Evolutionary conservation across 805 yeast genomes (phyloP).

Genomic region (Ogataea kodamae): DNA sequence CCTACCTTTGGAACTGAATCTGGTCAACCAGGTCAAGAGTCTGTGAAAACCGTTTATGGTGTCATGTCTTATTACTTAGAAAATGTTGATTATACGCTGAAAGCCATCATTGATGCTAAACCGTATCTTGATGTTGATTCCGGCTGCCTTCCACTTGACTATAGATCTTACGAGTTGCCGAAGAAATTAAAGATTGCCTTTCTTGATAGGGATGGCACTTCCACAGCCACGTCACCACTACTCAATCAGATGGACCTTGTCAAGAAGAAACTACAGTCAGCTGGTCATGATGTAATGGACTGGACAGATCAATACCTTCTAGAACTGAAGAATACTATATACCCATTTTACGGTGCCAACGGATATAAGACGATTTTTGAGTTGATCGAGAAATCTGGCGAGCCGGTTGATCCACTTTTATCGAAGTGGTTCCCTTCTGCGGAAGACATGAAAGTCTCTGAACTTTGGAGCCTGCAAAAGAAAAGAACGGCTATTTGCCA

Average conservation of each 20-base stretch:
- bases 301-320: conserved; percentile 42
- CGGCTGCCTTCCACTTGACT: conserved; percentile 9
- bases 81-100: conserved; percentile 49
- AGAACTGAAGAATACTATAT: conserved; percentile 42
- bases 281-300: conserved; percentile 51
- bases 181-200: conserved; percentile 41
- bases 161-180: conserved; percentile 2
- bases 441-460: conserved; percentile 33
- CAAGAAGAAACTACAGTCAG: conserved; percentile 31
- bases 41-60: conserved; percentile 55
- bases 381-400: conserved; percentile 40
- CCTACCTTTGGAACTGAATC: conserved; percentile 38
- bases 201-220: conserved; percentile 39
- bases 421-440: conserved; percentile 33
- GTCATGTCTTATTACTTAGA: conserved; percentile 49
- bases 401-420: conserved; percentile 34
- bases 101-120: conserved; percentile 24
- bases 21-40: conserved; percentile 47
- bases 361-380: conserved; percentile 34
- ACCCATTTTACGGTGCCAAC: conserved; percentile 40
- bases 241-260: conserved; percentile 40
- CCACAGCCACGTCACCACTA: conserved; percentile 49
- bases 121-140: conserved; percentile 42
- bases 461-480: conserved; percentile 40
- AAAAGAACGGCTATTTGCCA: conserved; percentile 37